A percentile compares a stretch with the other conserved stretches of the same genome.
Evolutionary conservation across 345 rosid genomes (phyloP).

Genomic region (Bruguiera sexangula): DNA sequence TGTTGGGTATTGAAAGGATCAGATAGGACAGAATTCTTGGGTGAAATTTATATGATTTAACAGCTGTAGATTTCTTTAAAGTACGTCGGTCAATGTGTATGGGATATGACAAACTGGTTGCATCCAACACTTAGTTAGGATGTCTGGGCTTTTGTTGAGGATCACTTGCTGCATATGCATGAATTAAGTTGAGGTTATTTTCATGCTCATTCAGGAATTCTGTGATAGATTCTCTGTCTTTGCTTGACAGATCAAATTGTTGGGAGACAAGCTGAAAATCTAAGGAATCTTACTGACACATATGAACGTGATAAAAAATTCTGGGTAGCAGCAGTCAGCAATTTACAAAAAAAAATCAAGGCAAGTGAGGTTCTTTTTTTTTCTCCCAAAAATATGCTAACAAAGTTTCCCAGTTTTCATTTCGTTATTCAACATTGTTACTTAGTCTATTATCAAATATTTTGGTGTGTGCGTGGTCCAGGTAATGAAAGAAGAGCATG

Average conservation of each 20-base stretch:
- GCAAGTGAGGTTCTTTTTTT: conserved; percentile 25
- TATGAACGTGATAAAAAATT: conserved; percentile 56
- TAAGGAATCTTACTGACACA: conserved; percentile 50
- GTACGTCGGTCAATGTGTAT: too few relatives aligned
- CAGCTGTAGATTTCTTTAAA: too few relatives aligned
- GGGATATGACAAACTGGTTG: too few relatives aligned
- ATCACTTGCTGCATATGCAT: background rate
- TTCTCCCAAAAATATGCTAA: background rate
- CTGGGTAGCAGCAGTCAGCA: conserved; percentile 50
- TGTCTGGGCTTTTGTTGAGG: background rate
- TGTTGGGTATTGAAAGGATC: background rate
- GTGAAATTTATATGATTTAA: too few relatives aligned
- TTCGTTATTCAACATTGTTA: background rate
- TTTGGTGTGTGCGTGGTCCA: conserved; percentile 24
- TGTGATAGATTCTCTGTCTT: background rate
- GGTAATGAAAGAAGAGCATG: conserved; percentile 83
- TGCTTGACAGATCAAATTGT: conserved; percentile 58
- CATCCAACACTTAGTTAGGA: too few relatives aligned
- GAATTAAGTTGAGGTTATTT: background rate
- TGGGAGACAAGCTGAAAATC: conserved; percentile 57
- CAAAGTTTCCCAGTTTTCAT: background rate
- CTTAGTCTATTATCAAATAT: conserved; percentile 3
- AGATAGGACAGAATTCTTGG: background rate
- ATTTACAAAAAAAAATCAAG: conserved; percentile 61
- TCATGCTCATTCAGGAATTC: background rate